These are phyloP conservation scores for Phytophthora sansomeana DNA, from an alignment of 352 stramenopile species.

Conservation along the genomic window DNA sequence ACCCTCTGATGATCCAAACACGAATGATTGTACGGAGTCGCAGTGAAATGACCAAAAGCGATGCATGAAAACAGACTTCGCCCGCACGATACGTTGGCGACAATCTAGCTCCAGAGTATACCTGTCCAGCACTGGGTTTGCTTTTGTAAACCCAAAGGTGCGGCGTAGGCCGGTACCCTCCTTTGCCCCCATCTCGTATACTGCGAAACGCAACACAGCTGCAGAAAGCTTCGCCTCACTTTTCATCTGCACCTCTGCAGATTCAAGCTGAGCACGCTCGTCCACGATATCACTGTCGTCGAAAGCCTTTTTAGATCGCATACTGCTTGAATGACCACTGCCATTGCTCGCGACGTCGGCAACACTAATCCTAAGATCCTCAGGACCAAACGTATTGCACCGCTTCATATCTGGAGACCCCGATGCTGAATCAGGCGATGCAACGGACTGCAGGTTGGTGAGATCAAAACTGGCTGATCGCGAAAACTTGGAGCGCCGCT, in stretches of 20 bases:
- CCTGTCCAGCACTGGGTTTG: conserved; percentile 75
- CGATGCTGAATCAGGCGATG: conserved; percentile 33
- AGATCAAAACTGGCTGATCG: conserved; percentile 83
- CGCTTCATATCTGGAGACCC: conserved; percentile 32
- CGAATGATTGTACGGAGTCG: conserved; percentile 64
- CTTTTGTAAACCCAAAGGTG: conserved; percentile 71
- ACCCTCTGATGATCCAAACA: conserved; percentile 45
- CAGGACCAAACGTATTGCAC: conserved; percentile 36
- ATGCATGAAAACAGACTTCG: conserved; percentile 88
- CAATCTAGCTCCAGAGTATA: conserved; percentile 86
- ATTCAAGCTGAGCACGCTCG: conserved; percentile 39
- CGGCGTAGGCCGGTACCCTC: conserved; percentile 62
- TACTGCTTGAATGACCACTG: conserved; percentile 38
- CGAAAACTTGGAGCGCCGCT: conserved; percentile 64
- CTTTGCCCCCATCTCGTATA: conserved; percentile 77
- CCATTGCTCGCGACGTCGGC: conserved; percentile 23
- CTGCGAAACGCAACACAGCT: conserved; percentile 74
- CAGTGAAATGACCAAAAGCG: conserved; percentile 84
- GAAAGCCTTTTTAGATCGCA: conserved; percentile 64
- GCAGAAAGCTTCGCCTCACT: conserved; percentile 56
- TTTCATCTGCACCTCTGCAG: conserved; percentile 36
- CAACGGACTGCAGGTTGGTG: conserved; percentile 48
- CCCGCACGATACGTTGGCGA: conserved; percentile 69
- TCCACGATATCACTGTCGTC: conserved; percentile 88
- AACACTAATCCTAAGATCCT: conserved; percentile 18